phyloP scores from a whole-genome alignment of 768 basidiomycete genomes.

The Mycena polygramma region DNA sequence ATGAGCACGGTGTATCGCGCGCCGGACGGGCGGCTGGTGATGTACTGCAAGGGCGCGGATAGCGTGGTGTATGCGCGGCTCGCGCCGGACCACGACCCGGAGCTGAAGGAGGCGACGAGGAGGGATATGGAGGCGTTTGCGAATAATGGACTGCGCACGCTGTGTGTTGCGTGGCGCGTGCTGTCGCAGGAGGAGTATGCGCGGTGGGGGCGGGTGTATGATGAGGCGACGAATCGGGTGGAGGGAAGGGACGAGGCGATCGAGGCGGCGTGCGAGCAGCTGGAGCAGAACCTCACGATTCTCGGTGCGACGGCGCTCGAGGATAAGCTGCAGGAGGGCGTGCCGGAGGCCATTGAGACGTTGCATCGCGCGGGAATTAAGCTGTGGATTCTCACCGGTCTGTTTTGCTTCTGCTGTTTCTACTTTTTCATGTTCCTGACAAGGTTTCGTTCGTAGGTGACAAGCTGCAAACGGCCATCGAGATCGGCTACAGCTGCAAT shows the following conservation, averaged over 20 bases:
- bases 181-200: constrained; percentile 88
- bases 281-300: constrained; percentile 88
- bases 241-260: constrained; percentile 92
- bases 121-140: constrained; percentile 95
- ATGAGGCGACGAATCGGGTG: constrained; percentile 82
- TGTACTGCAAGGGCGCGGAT: constrained; percentile 98
- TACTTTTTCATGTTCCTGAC: constrained; percentile 4
- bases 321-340: constrained; percentile 97
- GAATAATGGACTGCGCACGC: constrained; percentile 90
- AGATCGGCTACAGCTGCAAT: constrained; percentile 97
- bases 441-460: constrained; percentile 72
- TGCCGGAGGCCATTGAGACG: constrained; percentile 94
- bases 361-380: constrained; percentile 96
- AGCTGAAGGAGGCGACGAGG: constrained; percentile 80
- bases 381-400: constrained; percentile 96
- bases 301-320: constrained; percentile 96
- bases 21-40: constrained; percentile 83
- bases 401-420: constrained; percentile 31
- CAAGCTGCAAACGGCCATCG: constrained; percentile 98
- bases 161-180: constrained; percentile 88
- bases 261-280: constrained; percentile 85
- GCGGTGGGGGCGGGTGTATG: constrained; percentile 83
- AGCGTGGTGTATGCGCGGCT: constrained; percentile 93
- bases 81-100: constrained; percentile 78
- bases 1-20: constrained; percentile 94